A percentile compares a stretch with the other conserved stretches of the same genome.
Evolutionary conservation across 495 filamentous ascomycete genomes (phyloP).

Genomic region (Penicillium lividum): DNA sequence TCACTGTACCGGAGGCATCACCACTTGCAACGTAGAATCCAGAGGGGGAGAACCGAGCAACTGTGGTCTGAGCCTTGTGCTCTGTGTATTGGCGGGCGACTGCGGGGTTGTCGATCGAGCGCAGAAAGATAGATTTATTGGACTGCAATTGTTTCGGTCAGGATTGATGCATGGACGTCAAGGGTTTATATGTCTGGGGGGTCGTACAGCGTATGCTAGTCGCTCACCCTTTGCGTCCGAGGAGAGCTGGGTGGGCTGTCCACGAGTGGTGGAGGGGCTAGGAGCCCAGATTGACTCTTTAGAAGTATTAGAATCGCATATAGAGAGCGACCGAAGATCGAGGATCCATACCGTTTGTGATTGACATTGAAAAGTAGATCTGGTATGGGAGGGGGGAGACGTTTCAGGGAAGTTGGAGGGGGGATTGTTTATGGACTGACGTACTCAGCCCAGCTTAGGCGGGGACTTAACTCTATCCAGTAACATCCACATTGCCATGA

Average conservation of each 20-base stretch:
- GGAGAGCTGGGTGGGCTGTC: constrained; percentile 86
- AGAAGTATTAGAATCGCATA: neutral
- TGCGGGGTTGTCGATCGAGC: constrained; percentile 86
- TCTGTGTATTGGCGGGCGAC: constrained; percentile 82
- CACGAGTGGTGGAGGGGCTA: constrained; percentile 80
- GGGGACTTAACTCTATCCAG: constrained; percentile 16
- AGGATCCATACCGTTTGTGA: constrained; percentile 42
- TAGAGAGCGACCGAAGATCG: neutral
- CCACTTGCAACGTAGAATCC: constrained; percentile 96
- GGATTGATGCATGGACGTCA: neutral
- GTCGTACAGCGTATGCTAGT: constrained; percentile 85
- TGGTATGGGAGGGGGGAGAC: constrained; percentile 8
- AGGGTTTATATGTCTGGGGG: neutral
- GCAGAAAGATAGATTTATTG: constrained; percentile 93
- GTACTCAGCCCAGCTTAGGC: constrained; percentile 24
- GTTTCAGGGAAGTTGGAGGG: constrained; percentile 9
- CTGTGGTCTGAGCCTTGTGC: constrained; percentile 84
- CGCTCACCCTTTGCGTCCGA: constrained; percentile 89
- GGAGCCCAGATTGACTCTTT: constrained; percentile 71
- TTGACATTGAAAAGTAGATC: constrained; percentile 36
- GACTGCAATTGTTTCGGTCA: constrained; percentile 56
- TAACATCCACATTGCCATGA: neutral
- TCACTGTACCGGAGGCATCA: constrained; percentile 77
- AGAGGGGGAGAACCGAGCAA: constrained; percentile 91
- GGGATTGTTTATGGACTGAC: constrained; percentile 31